Conservation (phyloP, 2,329 filamentous ascomycete species). For the Emergomyces pasteurianus region DNA sequence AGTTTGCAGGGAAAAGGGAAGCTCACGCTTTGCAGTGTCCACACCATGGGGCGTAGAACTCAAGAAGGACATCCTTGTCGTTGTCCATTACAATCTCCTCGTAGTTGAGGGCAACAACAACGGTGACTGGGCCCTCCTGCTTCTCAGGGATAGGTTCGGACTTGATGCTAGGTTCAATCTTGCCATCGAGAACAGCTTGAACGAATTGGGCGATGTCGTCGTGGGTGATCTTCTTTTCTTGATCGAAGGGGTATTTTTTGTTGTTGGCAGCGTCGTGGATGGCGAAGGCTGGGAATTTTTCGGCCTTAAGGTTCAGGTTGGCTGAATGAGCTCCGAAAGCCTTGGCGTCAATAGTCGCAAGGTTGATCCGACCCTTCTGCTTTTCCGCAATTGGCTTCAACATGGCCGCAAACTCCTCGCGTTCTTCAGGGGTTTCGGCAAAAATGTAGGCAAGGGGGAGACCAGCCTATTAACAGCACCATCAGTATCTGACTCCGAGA, state of each 20-base stretch:
- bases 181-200: constrained; percentile 71
- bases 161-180: constrained; percentile 94
- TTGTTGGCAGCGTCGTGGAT: constrained; percentile 95
- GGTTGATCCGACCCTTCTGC: constrained; percentile 90
- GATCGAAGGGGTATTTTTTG: constrained; percentile 91
- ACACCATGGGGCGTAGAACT: constrained; percentile 92
- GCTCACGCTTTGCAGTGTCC: constrained; percentile 56
- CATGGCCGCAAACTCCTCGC: constrained; percentile 59
- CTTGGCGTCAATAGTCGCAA: constrained; percentile 93
- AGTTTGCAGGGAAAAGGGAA: not conserved
- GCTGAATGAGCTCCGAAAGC: constrained; percentile 85
- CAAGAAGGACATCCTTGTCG: constrained; percentile 90
- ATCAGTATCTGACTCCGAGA: constrained; percentile 7
- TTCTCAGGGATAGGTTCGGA: constrained; percentile 92
- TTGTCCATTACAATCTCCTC: constrained; percentile 83
- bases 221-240: constrained; percentile 64
- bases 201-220: constrained; percentile 71
- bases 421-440: constrained; percentile 82
- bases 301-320: constrained; percentile 93
- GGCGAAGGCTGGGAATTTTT: constrained; percentile 93
- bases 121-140: constrained; percentile 76
- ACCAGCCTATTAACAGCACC: constrained; percentile 45
- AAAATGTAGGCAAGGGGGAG: constrained; percentile 97
- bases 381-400: constrained; percentile 82
- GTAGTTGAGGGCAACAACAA: constrained; percentile 91